A percentile compares a stretch with the other conserved stretches of the same genome.
Evolutionary conservation across 306 rosid species (phyloP).

Genomic region (Vigna angularis): DNA sequence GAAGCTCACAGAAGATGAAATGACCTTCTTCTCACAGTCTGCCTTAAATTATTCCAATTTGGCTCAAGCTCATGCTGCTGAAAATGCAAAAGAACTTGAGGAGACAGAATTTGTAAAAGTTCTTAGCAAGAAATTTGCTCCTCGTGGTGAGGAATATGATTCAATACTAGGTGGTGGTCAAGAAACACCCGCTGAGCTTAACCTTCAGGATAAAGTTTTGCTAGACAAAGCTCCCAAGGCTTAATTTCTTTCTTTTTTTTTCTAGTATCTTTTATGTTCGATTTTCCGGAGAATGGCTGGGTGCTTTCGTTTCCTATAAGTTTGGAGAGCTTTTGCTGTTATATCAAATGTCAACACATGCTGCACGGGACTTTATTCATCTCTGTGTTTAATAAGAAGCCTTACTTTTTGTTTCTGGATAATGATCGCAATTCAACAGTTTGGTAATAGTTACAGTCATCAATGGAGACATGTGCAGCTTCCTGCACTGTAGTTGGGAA

Average conservation of each 20-base stretch:
- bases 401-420: slow-evolving; percentile 43
- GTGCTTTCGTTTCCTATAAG: slow-evolving; percentile 65
- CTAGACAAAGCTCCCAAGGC: slow-evolving; percentile 66
- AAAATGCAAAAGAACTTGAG: slow-evolving; percentile 79
- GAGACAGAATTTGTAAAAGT: slow-evolving; percentile 80
- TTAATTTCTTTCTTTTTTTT: slow-evolving; percentile 38
- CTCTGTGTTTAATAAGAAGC: slow-evolving; percentile 46
- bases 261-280: slow-evolving; percentile 42
- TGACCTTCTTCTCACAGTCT: slow-evolving; percentile 85
- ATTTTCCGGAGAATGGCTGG: slow-evolving; percentile 51
- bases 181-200: slow-evolving; percentile 65
- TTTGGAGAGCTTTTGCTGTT: slow-evolving; percentile 53
- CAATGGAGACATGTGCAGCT: slow-evolving; percentile 42
- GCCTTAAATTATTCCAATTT: slow-evolving; percentile 83
- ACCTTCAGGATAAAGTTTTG: slow-evolving; percentile 59
- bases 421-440: slow-evolving; percentile 45
- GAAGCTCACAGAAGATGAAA: slow-evolving; percentile 93
- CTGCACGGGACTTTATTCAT: slow-evolving; percentile 40
- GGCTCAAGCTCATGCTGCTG: slow-evolving; percentile 94
- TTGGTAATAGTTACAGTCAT: slow-evolving; percentile 44
- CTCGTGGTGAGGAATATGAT: slow-evolving; percentile 69
- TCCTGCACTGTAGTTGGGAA: slow-evolving; percentile 39
- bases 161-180: slow-evolving; percentile 62
- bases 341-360: slow-evolving; percentile 47
- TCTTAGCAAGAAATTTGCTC: slow-evolving; percentile 76